Evolutionary conservation across 208 protist species (phyloP).

Genomic region (Acanthamoeba divionensis): DNA sequence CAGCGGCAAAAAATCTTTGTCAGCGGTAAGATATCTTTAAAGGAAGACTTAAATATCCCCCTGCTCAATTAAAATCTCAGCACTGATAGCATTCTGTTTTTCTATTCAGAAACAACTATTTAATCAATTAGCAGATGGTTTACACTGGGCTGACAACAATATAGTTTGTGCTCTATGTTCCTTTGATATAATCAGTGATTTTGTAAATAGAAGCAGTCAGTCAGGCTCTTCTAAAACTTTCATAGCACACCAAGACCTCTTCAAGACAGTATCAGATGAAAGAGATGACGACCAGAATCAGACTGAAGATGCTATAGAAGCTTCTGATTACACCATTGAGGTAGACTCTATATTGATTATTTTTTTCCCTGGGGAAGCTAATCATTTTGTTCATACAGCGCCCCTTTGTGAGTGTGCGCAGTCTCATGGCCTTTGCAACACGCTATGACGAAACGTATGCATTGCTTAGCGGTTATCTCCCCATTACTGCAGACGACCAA

Average conservation of each 20-base stretch:
- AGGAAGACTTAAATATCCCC: too few relatives aligned
- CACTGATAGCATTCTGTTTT: not conserved
- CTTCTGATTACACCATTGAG: not conserved
- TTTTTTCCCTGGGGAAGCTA: not conserved
- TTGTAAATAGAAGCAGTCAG: slow-evolving; percentile 4
- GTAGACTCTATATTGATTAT: not conserved
- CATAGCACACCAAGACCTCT: too few relatives aligned
- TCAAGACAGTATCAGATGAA: too few relatives aligned
- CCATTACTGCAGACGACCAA: not conserved
- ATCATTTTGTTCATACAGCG: not conserved
- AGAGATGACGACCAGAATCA: too few relatives aligned
- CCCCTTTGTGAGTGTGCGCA: slow-evolving; percentile 16
- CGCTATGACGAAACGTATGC: slow-evolving; percentile 1
- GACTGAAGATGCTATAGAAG: not conserved
- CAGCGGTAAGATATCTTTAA: too few relatives aligned
- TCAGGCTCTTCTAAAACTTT: too few relatives aligned
- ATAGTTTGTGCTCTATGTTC: slow-evolving; percentile 44
- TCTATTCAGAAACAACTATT: not conserved
- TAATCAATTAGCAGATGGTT: not conserved
- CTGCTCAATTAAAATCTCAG: too few relatives aligned
- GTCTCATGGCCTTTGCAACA: slow-evolving; percentile 30
- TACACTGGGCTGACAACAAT: not conserved
- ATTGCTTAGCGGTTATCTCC: not conserved
- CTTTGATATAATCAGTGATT: not conserved
- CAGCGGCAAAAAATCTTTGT: too few relatives aligned